Percentiles rank a stretch among this genome's conserved stretches.
Evolutionary conservation across 2,329 filamentous ascomycete genomes (phyloP).

Genomic region (Exophiala dermatitidis): DNA sequence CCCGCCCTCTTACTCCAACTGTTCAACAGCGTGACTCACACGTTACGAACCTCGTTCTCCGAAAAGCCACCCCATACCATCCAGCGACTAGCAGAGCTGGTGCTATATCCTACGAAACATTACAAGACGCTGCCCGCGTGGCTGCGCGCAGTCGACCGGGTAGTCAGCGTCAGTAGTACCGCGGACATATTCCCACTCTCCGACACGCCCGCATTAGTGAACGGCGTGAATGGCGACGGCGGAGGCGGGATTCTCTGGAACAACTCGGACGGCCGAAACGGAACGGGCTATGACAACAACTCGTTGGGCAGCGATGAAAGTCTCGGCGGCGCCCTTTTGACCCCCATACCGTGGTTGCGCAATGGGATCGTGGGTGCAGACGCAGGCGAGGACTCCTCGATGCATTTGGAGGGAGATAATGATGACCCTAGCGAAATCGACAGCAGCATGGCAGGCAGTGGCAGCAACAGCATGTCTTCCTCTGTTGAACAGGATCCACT

Average conservation of each 20-base stretch:
- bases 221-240: constrained; percentile 54
- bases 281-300: constrained; percentile 18
- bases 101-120: constrained; percentile 67
- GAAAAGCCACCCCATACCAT: constrained; percentile 81
- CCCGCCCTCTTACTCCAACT: constrained; percentile 59
- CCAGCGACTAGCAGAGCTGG: constrained; percentile 81
- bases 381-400: constrained; percentile 14
- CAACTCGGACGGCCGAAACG: constrained; percentile 27
- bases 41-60: constrained; percentile 61
- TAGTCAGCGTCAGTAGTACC: constrained; percentile 80
- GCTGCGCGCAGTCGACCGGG: constrained; percentile 81
- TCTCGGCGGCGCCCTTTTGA: constrained; percentile 81
- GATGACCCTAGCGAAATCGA: not conserved
- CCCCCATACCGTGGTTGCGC: constrained; percentile 84
- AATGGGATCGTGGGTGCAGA: constrained; percentile 31
- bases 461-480: too few species aligned
- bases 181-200: constrained; percentile 77
- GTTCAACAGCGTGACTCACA: constrained; percentile 51
- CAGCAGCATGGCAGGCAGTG: too few species aligned
- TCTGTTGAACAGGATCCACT: constrained; percentile 11
- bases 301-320: constrained; percentile 75
- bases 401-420: constrained; percentile 10
- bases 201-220: constrained; percentile 46
- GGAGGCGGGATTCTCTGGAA: constrained; percentile 32
- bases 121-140: constrained; percentile 78